Base-by-base conservation (phyloP, 345 rosid genomes). In the Crucihimalaya himalaica region DNA sequence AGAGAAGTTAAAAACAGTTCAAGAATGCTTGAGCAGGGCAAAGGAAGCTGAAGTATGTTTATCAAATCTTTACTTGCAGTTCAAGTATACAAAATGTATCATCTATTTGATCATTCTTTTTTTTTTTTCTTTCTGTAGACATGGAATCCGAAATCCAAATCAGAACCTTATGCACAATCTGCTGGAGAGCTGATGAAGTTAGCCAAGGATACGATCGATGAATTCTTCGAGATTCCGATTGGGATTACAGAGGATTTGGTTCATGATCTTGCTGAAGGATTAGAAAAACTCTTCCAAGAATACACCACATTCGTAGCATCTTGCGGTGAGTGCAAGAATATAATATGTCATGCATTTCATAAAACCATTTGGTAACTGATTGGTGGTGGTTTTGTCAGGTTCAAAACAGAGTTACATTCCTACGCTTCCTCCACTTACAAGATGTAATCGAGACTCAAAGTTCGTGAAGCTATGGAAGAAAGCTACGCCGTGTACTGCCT, bases 131-230 rank as follows among this genome's bases (percentile, higher is more conserved):
- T 14, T 9, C 1, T 65, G 58, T 72, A 94, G 98, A 91, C 96
- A 3, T 94, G 97, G 98, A 94, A 88, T 43, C 98, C 98, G 0
- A 91, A 87, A 77, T 88, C 98, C 21, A 94, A 91, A 83, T 84
- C 87, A 29, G 96, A 94, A 78, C 97, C 98, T 0, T 88, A 91
- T 63, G 87, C 96, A 7, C 90, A 84, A 29, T 88, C 98, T 2
- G 88, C 83, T 16, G 87, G 78, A 54, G 97, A 89, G 72, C 59
- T 91, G 32, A 86, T 84, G 86, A 85, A 71, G 81, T 60, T 83
- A 23, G 84, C 82, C 2, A 85, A 86, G 63, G 96, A 89, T 39
- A 83, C 81, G 1, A 88, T 86, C 29, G 81, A 85, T 1, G 97
- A 89, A 19, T 94, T 94, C 88, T 92, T 94, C 18, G 85, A 91